These are phyloP conservation scores for Calamus simplicifolius DNA, from an alignment of 176 grass and related monocot species.

Conservation along the genomic window DNA sequence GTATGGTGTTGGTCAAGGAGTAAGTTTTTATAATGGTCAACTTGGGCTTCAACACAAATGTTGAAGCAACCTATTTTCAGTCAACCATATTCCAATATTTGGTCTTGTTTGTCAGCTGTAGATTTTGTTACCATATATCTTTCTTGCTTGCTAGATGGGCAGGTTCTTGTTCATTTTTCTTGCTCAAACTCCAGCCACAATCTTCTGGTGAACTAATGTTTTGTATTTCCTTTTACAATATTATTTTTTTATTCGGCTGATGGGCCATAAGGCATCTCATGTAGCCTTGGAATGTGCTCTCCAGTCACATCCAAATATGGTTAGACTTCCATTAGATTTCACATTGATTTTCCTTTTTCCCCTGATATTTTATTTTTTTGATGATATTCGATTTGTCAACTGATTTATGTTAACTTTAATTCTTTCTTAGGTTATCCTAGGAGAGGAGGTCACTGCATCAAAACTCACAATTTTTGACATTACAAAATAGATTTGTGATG, in stretches of 20 bases:
- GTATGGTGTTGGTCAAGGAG: too few relatives aligned
- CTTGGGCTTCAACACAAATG: too few relatives aligned
- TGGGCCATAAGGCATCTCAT: constrained; percentile 98
- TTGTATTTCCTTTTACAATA: constrained; percentile 53
- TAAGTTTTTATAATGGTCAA: too few relatives aligned
- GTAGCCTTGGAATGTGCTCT: constrained; percentile 96
- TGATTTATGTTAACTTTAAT: neutral
- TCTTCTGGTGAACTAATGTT: neutral
- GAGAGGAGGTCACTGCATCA: constrained; percentile 87
- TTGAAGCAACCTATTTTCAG: too few relatives aligned
- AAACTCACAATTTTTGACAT: constrained; percentile 99
- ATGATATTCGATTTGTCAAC: neutral
- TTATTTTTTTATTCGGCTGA: constrained; percentile 97
- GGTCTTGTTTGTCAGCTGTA: too few relatives aligned
- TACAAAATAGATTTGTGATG: constrained; percentile 95
- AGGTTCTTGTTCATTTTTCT: too few relatives aligned
- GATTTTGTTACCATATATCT: too few relatives aligned
- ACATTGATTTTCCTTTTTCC: neutral
- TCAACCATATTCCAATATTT: too few relatives aligned
- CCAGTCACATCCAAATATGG: constrained; percentile 98
- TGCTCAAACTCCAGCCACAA: too few relatives aligned
- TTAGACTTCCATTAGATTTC: constrained; percentile 6
- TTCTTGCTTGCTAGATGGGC: too few relatives aligned
- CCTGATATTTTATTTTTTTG: neutral
- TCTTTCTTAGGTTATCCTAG: constrained; percentile 69